These are phyloP conservation scores for Monilinia aucupariae DNA, from an alignment of 2,329 filamentous ascomycete species.

Conservation along the genomic window DNA sequence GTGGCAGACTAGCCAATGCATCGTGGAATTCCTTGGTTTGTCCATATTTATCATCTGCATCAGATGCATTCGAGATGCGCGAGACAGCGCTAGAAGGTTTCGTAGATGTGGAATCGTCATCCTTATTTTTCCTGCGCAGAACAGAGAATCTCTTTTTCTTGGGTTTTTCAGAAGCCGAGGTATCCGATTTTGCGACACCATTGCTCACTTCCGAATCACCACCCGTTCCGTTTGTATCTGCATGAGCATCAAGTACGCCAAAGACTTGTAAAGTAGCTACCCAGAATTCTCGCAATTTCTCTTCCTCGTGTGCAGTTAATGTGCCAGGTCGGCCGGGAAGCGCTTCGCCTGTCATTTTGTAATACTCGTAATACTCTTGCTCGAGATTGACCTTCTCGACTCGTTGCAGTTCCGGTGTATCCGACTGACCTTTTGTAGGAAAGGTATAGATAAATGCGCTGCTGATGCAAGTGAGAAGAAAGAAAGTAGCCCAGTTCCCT, in stretches of 20 bases:
- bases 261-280: conserved; percentile 67
- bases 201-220: conserved; percentile 22
- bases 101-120: conserved; percentile 43
- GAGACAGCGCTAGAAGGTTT: conserved; percentile 27
- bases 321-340: conserved; percentile 75
- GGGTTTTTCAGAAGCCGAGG: conserved; percentile 46
- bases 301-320: conserved; percentile 82
- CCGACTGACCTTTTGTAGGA: not conserved
- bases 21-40: conserved; percentile 82
- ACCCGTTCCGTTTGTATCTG: conserved; percentile 32
- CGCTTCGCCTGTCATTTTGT: conserved; percentile 40
- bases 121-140: conserved; percentile 59
- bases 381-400: conserved; percentile 6
- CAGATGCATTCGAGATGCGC: conserved; percentile 33
- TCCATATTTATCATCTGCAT: conserved; percentile 82
- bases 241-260: conserved; percentile 48
- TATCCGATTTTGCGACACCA: conserved; percentile 25
- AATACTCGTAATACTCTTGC: conserved; percentile 18
- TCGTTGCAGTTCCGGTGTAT: conserved; percentile 4
- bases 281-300: conserved; percentile 87
- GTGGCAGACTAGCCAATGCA: conserved; percentile 68
- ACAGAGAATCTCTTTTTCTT: conserved; percentile 70
- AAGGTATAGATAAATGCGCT: conserved; percentile 19
- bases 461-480: conserved; percentile 17
- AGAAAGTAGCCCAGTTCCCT: conserved; percentile 5